Percentiles rank a stretch among this genome's conserved stretches.
phyloP scores from a whole-genome alignment of 371 early-diverging fungal species.

The Mortierella sp. region DNA sequence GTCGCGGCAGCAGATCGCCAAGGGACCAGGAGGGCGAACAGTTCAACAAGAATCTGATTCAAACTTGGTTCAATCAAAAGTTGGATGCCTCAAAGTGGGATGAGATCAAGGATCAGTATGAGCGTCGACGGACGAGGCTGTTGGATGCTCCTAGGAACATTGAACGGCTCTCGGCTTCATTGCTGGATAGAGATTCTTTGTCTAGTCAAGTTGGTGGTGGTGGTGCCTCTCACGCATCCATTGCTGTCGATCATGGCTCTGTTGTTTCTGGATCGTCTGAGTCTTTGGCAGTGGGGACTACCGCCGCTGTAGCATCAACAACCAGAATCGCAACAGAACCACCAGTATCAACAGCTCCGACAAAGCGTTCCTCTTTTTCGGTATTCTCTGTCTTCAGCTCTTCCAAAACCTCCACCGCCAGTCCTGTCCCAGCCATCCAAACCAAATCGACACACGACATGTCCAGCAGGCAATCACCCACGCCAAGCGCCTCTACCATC shows the following conservation, averaged over 20 bases:
- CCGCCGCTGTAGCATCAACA: background rate
- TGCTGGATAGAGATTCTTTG: background rate
- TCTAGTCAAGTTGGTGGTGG: too few relatives aligned
- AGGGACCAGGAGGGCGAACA: slow-evolving; percentile 7
- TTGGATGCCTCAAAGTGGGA: slow-evolving; percentile 43
- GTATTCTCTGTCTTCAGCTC: background rate
- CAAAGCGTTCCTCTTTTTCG: background rate
- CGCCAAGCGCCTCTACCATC: background rate
- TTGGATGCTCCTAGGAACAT: slow-evolving; percentile 32
- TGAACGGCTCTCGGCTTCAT: slow-evolving; percentile 11
- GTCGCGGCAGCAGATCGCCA: background rate
- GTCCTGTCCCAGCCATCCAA: background rate
- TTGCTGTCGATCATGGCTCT: background rate
- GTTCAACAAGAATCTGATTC: slow-evolving; percentile 11
- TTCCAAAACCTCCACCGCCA: background rate
- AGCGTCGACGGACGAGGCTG: slow-evolving; percentile 24
- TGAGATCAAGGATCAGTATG: slow-evolving; percentile 37
- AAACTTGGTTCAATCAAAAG: slow-evolving; percentile 32
- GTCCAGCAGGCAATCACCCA: background rate
- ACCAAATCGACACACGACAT: background rate
- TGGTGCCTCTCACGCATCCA: background rate
- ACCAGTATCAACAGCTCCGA: background rate
- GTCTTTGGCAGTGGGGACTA: background rate
- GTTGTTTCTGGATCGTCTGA: background rate
- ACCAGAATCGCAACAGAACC: background rate